A percentile compares a stretch with the other conserved stretches of the same genome.
Evolutionary conservation across 164 flowering plant genomes (phyloP).

Genomic region (Litsea cubeba): DNA sequence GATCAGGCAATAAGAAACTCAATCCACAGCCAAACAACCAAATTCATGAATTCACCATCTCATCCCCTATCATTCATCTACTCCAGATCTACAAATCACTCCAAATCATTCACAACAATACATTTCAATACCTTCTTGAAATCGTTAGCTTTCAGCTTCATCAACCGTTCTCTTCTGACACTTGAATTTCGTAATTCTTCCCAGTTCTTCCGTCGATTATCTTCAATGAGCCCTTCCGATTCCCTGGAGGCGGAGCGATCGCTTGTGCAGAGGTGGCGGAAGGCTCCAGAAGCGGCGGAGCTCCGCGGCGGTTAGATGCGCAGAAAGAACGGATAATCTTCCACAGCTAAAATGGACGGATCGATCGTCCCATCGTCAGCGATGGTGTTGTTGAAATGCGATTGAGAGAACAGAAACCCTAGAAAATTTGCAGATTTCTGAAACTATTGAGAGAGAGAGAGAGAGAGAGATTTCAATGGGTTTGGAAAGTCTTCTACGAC

Average conservation of each 20-base stretch:
- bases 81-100: no score
- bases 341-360: slow-evolving; percentile 35
- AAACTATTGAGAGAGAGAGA: background rate
- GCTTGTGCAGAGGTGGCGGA: slow-evolving; percentile 44
- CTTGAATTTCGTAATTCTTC: slow-evolving; percentile 56
- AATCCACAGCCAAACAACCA: background rate
- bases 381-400: background rate
- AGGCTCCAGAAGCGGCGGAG: slow-evolving; percentile 30
- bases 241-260: slow-evolving; percentile 45
- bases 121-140: slow-evolving; percentile 63
- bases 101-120: background rate
- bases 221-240: slow-evolving; percentile 51
- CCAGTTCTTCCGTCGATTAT: slow-evolving; percentile 83
- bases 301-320: slow-evolving; percentile 38
- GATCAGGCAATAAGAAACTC: background rate
- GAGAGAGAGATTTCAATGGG: background rate
- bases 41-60: no score
- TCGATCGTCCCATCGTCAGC: slow-evolving; percentile 22
- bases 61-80: no score
- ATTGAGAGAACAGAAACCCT: background rate
- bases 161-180: slow-evolving; percentile 77
- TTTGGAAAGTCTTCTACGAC: no score
- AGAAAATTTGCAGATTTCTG: background rate
- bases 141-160: slow-evolving; percentile 78
- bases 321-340: slow-evolving; percentile 65